Evolutionary conservation across 2,329 filamentous ascomycete species (phyloP).

Genomic region (Dothiorella sarmentorum): DNA sequence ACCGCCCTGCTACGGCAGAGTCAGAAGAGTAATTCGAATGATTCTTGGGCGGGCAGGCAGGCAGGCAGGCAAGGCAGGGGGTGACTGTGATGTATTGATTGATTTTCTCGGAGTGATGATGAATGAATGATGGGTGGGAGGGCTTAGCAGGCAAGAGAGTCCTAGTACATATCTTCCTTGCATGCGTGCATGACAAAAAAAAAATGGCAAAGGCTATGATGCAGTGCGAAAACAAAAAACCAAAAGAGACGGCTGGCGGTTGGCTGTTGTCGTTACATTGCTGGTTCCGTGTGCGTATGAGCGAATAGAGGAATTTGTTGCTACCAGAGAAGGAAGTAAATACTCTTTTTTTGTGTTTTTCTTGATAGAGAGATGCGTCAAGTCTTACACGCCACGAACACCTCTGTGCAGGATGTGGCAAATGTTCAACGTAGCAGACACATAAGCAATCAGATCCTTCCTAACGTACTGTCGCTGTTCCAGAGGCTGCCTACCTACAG

Average conservation of each 20-base stretch:
- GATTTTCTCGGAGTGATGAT: not conserved
- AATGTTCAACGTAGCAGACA: too few relatives aligned
- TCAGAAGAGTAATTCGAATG: conserved; percentile 2
- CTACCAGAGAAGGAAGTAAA: too few relatives aligned
- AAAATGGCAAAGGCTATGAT: not conserved
- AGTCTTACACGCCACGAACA: too few relatives aligned
- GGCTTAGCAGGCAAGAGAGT: not conserved
- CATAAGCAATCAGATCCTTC: too few relatives aligned
- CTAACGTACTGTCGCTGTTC: too few relatives aligned
- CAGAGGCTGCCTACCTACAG: too few relatives aligned
- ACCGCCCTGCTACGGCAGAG: conserved; percentile 4
- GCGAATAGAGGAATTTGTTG: too few relatives aligned
- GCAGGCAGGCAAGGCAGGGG: not conserved
- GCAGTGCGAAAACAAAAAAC: not conserved
- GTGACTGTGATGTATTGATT: not conserved
- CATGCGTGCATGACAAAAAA: not conserved
- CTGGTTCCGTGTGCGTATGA: too few relatives aligned
- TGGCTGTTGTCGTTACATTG: not conserved
- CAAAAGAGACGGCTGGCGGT: not conserved
- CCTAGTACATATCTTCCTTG: conserved; percentile 3
- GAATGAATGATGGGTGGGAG: not conserved
- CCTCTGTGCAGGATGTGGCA: too few relatives aligned
- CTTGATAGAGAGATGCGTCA: not conserved
- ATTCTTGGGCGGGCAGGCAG: not conserved
- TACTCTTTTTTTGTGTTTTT: too few relatives aligned